Evolutionary conservation across 345 rosid genomes (phyloP).

Genomic region (Trapa bicornis): DNA sequence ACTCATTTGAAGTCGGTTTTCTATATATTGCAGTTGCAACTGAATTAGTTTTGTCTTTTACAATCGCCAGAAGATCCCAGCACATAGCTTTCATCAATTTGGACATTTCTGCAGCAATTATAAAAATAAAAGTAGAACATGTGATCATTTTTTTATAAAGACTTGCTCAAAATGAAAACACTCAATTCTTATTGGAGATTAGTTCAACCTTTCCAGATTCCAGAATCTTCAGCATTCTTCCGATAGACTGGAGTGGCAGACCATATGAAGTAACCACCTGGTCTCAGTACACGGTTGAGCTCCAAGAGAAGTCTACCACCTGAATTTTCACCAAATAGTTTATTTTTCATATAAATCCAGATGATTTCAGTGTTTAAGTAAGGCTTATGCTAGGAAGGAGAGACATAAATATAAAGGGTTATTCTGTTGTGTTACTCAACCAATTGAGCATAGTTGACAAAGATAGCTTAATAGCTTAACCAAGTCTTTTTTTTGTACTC

Average conservation of each 20-base stretch:
- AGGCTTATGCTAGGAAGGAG: background rate
- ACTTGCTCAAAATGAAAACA: slow-evolving; percentile 3
- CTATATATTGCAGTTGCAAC: slow-evolving; percentile 58
- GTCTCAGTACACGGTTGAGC: slow-evolving; percentile 74
- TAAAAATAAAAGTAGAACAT: slow-evolving; percentile 3
- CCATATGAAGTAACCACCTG: slow-evolving; percentile 94
- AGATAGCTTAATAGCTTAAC: background rate
- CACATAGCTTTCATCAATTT: slow-evolving; percentile 59
- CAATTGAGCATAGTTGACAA: background rate
- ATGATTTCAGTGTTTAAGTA: background rate
- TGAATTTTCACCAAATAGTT: slow-evolving; percentile 12
- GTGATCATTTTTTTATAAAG: slow-evolving; percentile 11
- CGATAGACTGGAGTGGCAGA: slow-evolving; percentile 93
- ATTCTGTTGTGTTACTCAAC: background rate
- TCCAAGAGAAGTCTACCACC: slow-evolving; percentile 91
- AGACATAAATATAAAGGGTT: background rate
- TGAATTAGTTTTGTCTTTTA: slow-evolving; percentile 41
- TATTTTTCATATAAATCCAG: too few species aligned
- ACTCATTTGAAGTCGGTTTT: slow-evolving; percentile 54
- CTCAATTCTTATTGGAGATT: background rate
- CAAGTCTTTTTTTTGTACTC: background rate
- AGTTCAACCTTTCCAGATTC: slow-evolving; percentile 70
- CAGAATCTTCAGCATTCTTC: slow-evolving; percentile 63
- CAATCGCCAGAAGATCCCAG: slow-evolving; percentile 48
- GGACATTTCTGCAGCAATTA: slow-evolving; percentile 44